These are phyloP conservation scores for Tricholoma sp. DNA, from an alignment of 768 basidiomycete species.

Conservation along the genomic window DNA sequence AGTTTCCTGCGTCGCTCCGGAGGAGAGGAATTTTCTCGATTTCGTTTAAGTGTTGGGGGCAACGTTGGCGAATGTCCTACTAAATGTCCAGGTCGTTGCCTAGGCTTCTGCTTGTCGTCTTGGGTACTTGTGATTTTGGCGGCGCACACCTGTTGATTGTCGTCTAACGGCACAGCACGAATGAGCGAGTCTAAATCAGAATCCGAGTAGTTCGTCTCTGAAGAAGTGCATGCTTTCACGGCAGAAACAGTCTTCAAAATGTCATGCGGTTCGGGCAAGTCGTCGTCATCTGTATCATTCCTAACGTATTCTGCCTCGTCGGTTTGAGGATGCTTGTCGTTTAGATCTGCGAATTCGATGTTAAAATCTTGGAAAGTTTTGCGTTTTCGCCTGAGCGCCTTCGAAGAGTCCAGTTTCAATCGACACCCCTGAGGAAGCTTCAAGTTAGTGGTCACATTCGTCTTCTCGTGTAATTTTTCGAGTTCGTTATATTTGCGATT, in stretches of 20 bases:
- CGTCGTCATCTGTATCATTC: slow-evolving; percentile 33
- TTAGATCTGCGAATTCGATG: slow-evolving; percentile 42
- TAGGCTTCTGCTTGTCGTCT: background rate
- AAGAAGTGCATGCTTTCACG: slow-evolving; percentile 11
- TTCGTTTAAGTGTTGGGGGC: background rate
- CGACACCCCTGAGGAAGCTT: slow-evolving; percentile 34
- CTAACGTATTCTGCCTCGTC: slow-evolving; percentile 18
- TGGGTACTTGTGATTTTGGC: background rate
- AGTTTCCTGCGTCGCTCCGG: background rate
- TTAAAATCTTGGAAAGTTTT: slow-evolving; percentile 39
- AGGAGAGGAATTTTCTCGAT: background rate
- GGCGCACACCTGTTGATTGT: background rate
- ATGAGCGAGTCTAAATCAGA: slow-evolving; percentile 41
- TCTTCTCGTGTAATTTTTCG: slow-evolving; percentile 37
- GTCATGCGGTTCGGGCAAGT: slow-evolving; percentile 36
- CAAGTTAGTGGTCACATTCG: slow-evolving; percentile 34
- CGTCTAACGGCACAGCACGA: slow-evolving; percentile 27
- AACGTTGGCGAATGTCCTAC: background rate
- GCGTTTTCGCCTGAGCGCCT: slow-evolving; percentile 23
- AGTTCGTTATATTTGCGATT: slow-evolving; percentile 32
- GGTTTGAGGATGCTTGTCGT: slow-evolving; percentile 15
- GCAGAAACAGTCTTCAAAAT: slow-evolving; percentile 15
- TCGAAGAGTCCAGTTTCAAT: slow-evolving; percentile 35
- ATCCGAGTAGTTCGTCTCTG: slow-evolving; percentile 36
- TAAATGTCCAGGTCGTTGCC: background rate